Conservation (phyloP, 2,329 filamentous ascomycete genomes). For the Arthrobotrys megalospora region DNA sequence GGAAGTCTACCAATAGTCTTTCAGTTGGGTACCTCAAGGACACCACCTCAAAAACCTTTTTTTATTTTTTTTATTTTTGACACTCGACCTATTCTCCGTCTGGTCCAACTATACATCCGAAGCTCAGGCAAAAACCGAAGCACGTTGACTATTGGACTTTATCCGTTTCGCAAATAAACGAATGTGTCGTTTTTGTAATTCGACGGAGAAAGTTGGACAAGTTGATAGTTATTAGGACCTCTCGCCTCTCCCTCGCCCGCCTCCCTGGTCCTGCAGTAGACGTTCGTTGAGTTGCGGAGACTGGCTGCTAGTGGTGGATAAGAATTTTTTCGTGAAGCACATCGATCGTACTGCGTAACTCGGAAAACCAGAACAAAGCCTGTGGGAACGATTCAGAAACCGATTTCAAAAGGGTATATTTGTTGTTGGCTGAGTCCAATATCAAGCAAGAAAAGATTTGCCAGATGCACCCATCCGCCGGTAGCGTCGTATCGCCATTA, state of each 20-base stretch:
- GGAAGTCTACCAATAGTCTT: slow-evolving; percentile 59
- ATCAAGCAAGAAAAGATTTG: slow-evolving; percentile 57
- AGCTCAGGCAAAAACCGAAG: slow-evolving; percentile 55
- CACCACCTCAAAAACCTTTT: slow-evolving; percentile 45
- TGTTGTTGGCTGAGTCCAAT: slow-evolving; percentile 60
- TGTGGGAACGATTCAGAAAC: slow-evolving; percentile 29
- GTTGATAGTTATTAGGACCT: slow-evolving; percentile 47
- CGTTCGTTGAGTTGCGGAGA: slow-evolving; percentile 53
- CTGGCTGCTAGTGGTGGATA: slow-evolving; percentile 53
- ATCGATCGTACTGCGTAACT: slow-evolving; percentile 48
- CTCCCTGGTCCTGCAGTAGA: slow-evolving; percentile 43
- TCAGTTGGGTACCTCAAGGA: slow-evolving; percentile 55
- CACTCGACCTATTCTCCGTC: slow-evolving; percentile 55
- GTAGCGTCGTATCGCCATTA: slow-evolving; percentile 61
- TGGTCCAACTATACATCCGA: slow-evolving; percentile 48
- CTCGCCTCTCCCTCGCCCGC: slow-evolving; percentile 27
- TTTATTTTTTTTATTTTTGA: slow-evolving; percentile 29
- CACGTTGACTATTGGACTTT: slow-evolving; percentile 51
- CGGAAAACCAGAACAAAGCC: slow-evolving; percentile 30
- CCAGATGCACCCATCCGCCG: slow-evolving; percentile 60
- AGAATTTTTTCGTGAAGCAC: slow-evolving; percentile 59
- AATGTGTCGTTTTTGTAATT: slow-evolving; percentile 54
- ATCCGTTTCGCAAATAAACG: slow-evolving; percentile 47
- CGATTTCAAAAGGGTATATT: slow-evolving; percentile 49
- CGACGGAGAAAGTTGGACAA: slow-evolving; percentile 53